Percentiles rank a stretch among this genome's conserved stretches.
phyloP scores from a whole-genome alignment of 2,329 filamentous ascomycete species.

The Sporothrix variecibatus region DNA sequence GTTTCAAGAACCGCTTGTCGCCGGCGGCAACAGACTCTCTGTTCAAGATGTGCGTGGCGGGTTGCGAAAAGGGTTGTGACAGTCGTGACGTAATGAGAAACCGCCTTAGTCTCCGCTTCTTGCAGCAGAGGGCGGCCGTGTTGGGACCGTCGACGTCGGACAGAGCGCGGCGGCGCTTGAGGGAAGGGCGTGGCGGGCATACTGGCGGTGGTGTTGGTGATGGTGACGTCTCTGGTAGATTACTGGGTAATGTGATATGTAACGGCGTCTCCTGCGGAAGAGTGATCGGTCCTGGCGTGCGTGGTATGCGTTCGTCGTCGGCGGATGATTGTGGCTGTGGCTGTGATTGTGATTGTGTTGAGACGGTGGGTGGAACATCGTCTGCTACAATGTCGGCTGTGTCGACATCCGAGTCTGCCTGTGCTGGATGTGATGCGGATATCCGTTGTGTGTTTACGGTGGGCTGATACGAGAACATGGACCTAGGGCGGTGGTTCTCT shows the following conservation, averaged over 20 bases:
- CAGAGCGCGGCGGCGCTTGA: slow-evolving; percentile 54
- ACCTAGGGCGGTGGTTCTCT: not conserved
- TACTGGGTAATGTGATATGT: not conserved
- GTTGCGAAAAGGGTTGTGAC: slow-evolving; percentile 67
- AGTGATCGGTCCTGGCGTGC: not conserved
- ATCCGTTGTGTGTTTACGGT: not conserved
- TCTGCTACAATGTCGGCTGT: not conserved
- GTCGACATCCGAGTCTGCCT: not conserved
- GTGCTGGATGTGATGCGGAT: not conserved
- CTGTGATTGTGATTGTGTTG: not conserved
- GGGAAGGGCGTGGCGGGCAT: not conserved
- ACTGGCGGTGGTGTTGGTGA: not conserved
- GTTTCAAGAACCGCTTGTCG: slow-evolving; percentile 52
- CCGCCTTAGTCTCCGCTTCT: slow-evolving; percentile 67
- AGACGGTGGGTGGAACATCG: too few relatives aligned
- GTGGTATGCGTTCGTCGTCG: not conserved
- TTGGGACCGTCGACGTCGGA: slow-evolving; percentile 63
- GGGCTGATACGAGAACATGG: too few relatives aligned
- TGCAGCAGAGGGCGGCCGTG: slow-evolving; percentile 54
- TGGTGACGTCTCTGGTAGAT: not conserved
- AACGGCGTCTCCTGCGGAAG: not conserved
- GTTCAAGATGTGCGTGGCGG: slow-evolving; percentile 69
- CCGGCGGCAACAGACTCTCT: slow-evolving; percentile 52
- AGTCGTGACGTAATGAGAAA: slow-evolving; percentile 69
- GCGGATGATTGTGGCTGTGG: not conserved